phyloP scores from a whole-genome alignment of 2,329 filamentous ascomycete species.

The Aspergillus quadricinctus region DNA sequence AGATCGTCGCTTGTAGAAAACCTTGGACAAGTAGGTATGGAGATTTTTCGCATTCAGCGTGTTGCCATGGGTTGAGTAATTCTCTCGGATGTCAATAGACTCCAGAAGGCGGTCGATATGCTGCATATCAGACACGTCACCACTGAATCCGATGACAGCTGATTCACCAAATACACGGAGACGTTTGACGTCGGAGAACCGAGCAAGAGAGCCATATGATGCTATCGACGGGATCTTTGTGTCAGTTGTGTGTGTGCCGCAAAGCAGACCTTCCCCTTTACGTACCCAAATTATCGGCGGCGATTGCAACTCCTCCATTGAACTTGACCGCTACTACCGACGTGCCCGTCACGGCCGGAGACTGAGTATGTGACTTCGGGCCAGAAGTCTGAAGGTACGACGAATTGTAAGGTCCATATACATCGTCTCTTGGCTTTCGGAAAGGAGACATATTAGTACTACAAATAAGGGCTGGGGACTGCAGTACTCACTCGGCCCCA shows the following conservation, averaged over 20 bases:
- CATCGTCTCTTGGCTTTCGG: slow-evolving; percentile 83
- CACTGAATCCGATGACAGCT: slow-evolving; percentile 86
- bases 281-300: slow-evolving; percentile 90
- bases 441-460: slow-evolving; percentile 34
- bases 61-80: slow-evolving; percentile 61
- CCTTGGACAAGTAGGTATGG: slow-evolving; percentile 92
- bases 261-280: neutral
- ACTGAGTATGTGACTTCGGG: slow-evolving; percentile 83
- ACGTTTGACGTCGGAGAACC: slow-evolving; percentile 95
- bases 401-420: slow-evolving; percentile 89
- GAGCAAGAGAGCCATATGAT: slow-evolving; percentile 93
- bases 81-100: slow-evolving; percentile 81
- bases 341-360: slow-evolving; percentile 90
- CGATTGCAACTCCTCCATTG: slow-evolving; percentile 92
- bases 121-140: slow-evolving; percentile 99
- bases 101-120: slow-evolving; percentile 88
- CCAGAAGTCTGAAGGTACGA: slow-evolving; percentile 69
- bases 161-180: slow-evolving; percentile 81
- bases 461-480: slow-evolving; percentile 4
- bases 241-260: slow-evolving; percentile 9
- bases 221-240: slow-evolving; percentile 50
- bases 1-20: slow-evolving; percentile 90
- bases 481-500: slow-evolving; percentile 56
- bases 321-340: slow-evolving; percentile 95
- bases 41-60: slow-evolving; percentile 84